Conservation (phyloP, 495 filamentous ascomycete genomes). For the Neurospora sp. region DNA sequence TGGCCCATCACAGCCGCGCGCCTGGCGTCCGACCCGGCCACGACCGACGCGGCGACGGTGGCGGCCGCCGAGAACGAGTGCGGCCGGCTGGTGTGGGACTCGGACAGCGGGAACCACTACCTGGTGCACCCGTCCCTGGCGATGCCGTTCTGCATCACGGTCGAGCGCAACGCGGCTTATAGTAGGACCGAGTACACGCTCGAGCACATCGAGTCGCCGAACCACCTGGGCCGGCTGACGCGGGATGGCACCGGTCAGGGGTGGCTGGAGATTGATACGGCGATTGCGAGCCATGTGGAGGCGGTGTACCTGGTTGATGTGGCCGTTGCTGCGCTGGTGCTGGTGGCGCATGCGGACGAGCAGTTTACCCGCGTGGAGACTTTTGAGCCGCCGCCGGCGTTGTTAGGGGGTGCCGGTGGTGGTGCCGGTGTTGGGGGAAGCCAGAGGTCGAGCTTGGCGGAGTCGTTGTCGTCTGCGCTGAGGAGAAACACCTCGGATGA, state of each 20-base stretch:
- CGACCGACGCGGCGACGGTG: slow-evolving; percentile 44
- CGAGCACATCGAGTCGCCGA: slow-evolving; percentile 49
- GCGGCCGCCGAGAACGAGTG: slow-evolving; percentile 61
- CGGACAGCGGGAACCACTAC: slow-evolving; percentile 50
- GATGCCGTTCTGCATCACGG: slow-evolving; percentile 44
- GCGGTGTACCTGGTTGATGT: slow-evolving; percentile 71
- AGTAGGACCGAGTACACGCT: slow-evolving; percentile 49
- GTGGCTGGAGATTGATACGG: slow-evolving; percentile 43
- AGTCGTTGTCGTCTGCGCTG: background rate
- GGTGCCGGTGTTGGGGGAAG: slow-evolving; percentile 12
- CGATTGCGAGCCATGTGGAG: slow-evolving; percentile 37
- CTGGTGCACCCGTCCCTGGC: slow-evolving; percentile 60
- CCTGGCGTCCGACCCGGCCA: slow-evolving; percentile 31
- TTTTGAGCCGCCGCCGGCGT: slow-evolving; percentile 41
- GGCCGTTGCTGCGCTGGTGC: slow-evolving; percentile 52
- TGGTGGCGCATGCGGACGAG: slow-evolving; percentile 57
- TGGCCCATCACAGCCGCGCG: slow-evolving; percentile 61
- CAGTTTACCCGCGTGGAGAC: slow-evolving; percentile 32
- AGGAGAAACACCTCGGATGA: slow-evolving; percentile 13
- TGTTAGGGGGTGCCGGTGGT: slow-evolving; percentile 7
- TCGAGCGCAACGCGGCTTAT: slow-evolving; percentile 40
- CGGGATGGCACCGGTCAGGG: slow-evolving; percentile 42
- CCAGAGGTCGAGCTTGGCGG: slow-evolving; percentile 16
- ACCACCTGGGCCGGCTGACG: slow-evolving; percentile 38
- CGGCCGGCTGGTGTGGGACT: slow-evolving; percentile 61